Conservation (phyloP, 192 early-diverging fungal species). For the Geosiphon pyriformis region DNA sequence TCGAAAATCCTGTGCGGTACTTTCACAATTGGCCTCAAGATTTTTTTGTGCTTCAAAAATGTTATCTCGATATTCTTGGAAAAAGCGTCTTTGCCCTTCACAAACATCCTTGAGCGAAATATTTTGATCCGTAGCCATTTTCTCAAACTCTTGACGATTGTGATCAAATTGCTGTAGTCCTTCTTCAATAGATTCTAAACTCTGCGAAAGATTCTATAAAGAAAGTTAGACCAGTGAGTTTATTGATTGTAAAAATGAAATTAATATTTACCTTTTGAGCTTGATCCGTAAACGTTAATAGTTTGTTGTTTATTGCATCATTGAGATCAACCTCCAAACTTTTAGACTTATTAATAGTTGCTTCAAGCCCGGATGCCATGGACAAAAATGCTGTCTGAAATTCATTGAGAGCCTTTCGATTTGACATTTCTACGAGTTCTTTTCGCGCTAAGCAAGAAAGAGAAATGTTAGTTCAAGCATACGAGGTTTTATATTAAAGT, state of each 20-base stretch:
- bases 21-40: neutral
- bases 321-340: neutral
- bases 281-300: constrained; percentile 4
- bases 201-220: neutral
- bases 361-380: constrained; percentile 3
- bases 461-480: no score
- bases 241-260: neutral
- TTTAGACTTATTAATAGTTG: neutral
- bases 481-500: no score
- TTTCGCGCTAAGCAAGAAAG: neutral
- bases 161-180: neutral
- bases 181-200: constrained; percentile 4
- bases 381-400: neutral
- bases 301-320: neutral
- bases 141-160: neutral
- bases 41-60: neutral
- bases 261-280: neutral
- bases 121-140: neutral
- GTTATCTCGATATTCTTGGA: neutral
- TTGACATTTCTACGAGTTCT: neutral
- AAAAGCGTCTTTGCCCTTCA: neutral
- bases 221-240: neutral
- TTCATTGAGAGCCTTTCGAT: neutral
- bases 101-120: neutral
- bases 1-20: neutral